Evolutionary conservation across 2,329 filamentous ascomycete species (phyloP), one percentile per base, ranked within the genome.

Genomic region (Fusarium sp.): DNA sequence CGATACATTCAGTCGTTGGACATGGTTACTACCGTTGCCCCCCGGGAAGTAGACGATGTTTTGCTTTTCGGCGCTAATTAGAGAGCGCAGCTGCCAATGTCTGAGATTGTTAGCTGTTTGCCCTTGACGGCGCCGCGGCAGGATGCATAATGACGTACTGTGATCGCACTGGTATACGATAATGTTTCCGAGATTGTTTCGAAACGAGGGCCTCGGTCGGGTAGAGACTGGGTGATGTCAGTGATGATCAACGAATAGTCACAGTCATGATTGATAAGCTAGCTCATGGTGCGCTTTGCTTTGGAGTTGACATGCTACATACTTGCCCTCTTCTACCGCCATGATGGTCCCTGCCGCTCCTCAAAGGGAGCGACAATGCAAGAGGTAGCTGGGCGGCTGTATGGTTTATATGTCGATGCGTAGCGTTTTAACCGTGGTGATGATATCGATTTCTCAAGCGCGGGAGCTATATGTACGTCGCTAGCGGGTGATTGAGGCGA

Each of bases 81-180:
- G 90, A 73, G 97, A 95, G 58, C 95, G 93, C 47, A 99, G 86
- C 82, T 96, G 93, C 90, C 92, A 94, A 81, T 96, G 93, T 72
- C 92, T 94, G 75, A 32, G 24, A 46, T 40, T 49, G 48, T 65
- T 52, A 65, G 49, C n/a, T 53, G 20, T 29, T 20, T 74, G 40
- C 60, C 53, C 42, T 60, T 67, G 56, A 67, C 44, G 45, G 53
- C 45, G 60, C 47, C 22, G 37, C 48, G 41, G 29, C 18, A 49
- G 44, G 30, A 47, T 49, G 42, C 16, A 81, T 61, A 77, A 78
- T 54, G 46, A 81, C 87, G 72, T 81, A 92, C 89, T 88, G 87
- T 52, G 89, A 89, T 53, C 86, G 86, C 73, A 94, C 90, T 46
- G 84, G 85, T 67, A 90, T 86, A 48, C 88, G 88, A 77, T 91